These are phyloP conservation scores for Hypoxylon sp. DNA, from an alignment of 2,329 filamentous ascomycete genomes.

Conservation along the genomic window DNA sequence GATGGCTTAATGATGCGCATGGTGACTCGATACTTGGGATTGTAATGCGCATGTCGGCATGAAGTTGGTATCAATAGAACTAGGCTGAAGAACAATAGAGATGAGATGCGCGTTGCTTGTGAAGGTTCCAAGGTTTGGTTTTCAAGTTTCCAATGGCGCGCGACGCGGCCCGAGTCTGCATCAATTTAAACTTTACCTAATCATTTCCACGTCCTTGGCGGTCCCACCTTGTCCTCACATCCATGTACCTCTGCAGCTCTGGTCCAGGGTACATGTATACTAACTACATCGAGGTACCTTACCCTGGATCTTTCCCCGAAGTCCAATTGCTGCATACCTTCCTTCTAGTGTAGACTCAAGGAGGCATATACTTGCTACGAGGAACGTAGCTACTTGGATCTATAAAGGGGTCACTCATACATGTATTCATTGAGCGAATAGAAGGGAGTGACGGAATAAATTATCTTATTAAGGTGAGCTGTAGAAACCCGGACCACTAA, in stretches of 20 bases:
- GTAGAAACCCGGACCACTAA: too few relatives aligned
- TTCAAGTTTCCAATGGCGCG: constrained; percentile 45
- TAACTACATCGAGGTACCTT: background rate
- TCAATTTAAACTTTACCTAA: constrained; percentile 43
- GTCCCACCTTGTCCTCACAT: constrained; percentile 7
- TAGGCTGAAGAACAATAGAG: constrained; percentile 20
- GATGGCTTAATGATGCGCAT: constrained; percentile 95
- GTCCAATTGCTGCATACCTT: background rate
- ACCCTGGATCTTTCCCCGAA: background rate
- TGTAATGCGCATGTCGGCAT: constrained; percentile 54
- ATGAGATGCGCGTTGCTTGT: constrained; percentile 35
- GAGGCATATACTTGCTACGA: background rate
- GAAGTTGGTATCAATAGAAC: constrained; percentile 19
- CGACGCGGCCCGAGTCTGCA: constrained; percentile 51
- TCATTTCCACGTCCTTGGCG: constrained; percentile 15
- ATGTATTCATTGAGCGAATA: too few relatives aligned
- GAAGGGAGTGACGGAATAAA: too few relatives aligned
- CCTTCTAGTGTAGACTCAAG: too few relatives aligned
- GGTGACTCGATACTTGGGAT: constrained; percentile 50
- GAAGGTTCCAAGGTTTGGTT: constrained; percentile 32
- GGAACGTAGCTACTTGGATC: too few relatives aligned
- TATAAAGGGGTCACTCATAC: too few relatives aligned
- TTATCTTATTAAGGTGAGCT: too few relatives aligned
- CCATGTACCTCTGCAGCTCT: background rate
- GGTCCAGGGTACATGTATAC: background rate